Percentiles rank a stretch among this genome's conserved stretches.
Conservation (phyloP, 1,284 basidiomycete species). For the Cerioporus squamosus region DNA sequence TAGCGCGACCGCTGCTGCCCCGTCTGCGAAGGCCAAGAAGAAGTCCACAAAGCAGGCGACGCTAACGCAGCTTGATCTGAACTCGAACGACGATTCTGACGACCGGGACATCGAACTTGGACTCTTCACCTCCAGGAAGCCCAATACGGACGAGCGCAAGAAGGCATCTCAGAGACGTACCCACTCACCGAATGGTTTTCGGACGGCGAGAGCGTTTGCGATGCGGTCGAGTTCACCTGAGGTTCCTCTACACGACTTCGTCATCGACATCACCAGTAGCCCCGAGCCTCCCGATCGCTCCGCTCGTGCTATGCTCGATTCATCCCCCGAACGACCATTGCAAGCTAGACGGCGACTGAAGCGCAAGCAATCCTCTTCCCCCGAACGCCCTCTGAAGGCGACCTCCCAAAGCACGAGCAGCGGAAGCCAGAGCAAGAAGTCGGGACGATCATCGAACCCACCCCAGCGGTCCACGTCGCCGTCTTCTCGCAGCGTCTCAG, state of each 20-base stretch:
- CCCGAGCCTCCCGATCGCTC: background rate
- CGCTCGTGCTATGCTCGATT: constrained; percentile 13
- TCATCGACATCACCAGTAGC: constrained; percentile 32
- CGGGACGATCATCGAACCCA: constrained; percentile 10
- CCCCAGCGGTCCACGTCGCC: constrained; percentile 16
- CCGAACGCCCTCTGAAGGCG: constrained; percentile 15
- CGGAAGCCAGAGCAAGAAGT: constrained; percentile 4
- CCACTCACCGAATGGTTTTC: background rate
- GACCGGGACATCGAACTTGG: constrained; percentile 56
- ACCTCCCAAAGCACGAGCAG: constrained; percentile 11
- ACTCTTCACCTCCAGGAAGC: constrained; percentile 10
- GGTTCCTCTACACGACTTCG: constrained; percentile 23
- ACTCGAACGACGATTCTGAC: constrained; percentile 56
- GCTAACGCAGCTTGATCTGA: constrained; percentile 38
- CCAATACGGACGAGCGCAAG: background rate
- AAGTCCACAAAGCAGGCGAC: constrained; percentile 27
- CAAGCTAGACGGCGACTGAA: background rate
- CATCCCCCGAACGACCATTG: constrained; percentile 14
- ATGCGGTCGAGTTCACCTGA: constrained; percentile 22
- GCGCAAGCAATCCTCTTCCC: constrained; percentile 5
- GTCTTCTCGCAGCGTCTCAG: constrained; percentile 16
- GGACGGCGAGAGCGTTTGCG: background rate
- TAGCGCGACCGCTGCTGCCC: constrained; percentile 10
- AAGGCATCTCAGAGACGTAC: background rate
- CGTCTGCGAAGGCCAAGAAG: constrained; percentile 28